These are phyloP conservation scores for Termitomyces sp. DNA, from an alignment of 768 basidiomycete genomes.

Conservation along the genomic window DNA sequence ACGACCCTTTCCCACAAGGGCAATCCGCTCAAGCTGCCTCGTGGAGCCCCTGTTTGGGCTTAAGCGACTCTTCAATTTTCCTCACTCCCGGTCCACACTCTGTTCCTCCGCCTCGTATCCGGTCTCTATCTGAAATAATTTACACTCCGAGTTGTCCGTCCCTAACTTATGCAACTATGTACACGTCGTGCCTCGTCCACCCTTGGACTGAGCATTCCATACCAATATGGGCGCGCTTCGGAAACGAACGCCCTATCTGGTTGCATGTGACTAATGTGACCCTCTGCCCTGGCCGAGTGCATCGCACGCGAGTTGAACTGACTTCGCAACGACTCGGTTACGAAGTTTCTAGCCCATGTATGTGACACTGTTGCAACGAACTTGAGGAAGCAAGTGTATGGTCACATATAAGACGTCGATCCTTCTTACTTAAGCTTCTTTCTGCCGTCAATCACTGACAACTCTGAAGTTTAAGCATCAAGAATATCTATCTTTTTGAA, in stretches of 20 bases:
- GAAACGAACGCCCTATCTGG: background rate
- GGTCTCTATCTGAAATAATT: background rate
- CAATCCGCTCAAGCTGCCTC: constrained; percentile 15
- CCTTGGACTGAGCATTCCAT: background rate
- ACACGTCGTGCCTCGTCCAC: background rate
- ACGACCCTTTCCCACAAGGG: constrained; percentile 37
- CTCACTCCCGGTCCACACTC: constrained; percentile 6
- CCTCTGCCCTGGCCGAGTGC: background rate
- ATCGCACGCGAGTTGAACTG: background rate
- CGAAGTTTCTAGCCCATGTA: background rate
- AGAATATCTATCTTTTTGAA: too few relatives aligned
- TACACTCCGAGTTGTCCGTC: background rate
- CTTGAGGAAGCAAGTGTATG: background rate
- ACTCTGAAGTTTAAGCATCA: background rate
- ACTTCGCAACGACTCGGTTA: too few relatives aligned
- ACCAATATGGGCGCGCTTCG: background rate
- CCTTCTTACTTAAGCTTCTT: background rate
- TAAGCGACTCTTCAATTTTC: constrained; percentile 9
- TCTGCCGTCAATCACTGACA: background rate
- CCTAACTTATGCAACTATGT: background rate
- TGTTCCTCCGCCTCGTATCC: background rate
- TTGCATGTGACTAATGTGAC: constrained; percentile 4
- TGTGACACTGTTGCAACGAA: background rate
- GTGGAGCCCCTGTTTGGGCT: constrained; percentile 13
- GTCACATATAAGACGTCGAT: too few relatives aligned